Evolutionary conservation across 176 grass and related monocot species (phyloP).

Genomic region (Triticum monococcum): DNA sequence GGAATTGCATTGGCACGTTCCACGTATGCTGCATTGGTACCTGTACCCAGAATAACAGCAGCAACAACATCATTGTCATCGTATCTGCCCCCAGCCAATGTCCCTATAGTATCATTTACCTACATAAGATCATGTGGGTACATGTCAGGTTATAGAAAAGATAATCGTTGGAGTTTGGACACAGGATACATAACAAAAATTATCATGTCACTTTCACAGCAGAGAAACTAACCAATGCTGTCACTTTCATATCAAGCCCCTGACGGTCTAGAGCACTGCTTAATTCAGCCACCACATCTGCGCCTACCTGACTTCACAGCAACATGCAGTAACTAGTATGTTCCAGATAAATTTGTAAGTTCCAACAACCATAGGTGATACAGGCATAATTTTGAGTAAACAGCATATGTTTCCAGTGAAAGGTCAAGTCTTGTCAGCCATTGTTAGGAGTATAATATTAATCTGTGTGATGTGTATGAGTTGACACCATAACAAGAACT

Average conservation of each 20-base stretch:
- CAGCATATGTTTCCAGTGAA: too few relatives aligned
- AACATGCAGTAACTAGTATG: background rate
- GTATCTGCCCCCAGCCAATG: slow-evolving; percentile 67
- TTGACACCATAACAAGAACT: slow-evolving; percentile 11
- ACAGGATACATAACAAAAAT: background rate
- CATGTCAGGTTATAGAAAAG: background rate
- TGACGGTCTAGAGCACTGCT: slow-evolving; percentile 57
- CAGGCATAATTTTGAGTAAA: background rate
- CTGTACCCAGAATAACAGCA: slow-evolving; percentile 78
- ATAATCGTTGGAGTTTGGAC: background rate
- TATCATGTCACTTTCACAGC: background rate
- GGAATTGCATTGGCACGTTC: slow-evolving; percentile 65
- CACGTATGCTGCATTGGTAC: slow-evolving; percentile 85
- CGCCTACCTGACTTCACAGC: slow-evolving; percentile 51
- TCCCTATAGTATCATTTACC: slow-evolving; percentile 69
- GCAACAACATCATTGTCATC: slow-evolving; percentile 59
- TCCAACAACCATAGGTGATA: background rate
- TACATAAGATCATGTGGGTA: slow-evolving; percentile 14
- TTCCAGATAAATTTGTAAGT: background rate
- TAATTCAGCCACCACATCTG: slow-evolving; percentile 76
- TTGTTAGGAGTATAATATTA: background rate
- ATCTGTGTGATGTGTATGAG: background rate
- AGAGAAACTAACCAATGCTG: slow-evolving; percentile 54
- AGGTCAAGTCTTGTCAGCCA: background rate
- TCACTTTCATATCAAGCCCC: slow-evolving; percentile 70